Percentiles rank a stretch among this genome's conserved stretches.
Evolutionary conservation across 2,329 filamentous ascomycete species (phyloP).

Genomic region (Phyllosticta citribraziliensis): DNA sequence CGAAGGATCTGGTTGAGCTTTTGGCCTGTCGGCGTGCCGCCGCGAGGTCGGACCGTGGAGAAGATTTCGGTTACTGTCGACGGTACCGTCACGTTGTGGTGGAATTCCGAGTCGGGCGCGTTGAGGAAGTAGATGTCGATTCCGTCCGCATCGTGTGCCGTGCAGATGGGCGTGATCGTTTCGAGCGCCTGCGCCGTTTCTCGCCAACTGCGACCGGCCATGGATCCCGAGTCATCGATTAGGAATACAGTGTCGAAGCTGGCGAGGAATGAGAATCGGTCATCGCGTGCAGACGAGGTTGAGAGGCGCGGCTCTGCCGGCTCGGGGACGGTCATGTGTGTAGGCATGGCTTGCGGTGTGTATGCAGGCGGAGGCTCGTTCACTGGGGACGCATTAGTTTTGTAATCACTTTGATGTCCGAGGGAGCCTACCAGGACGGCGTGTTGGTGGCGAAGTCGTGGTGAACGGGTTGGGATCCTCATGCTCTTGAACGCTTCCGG

Average conservation of each 20-base stretch:
- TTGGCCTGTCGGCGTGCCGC: slow-evolving; percentile 64
- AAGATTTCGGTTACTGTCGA: slow-evolving; percentile 60
- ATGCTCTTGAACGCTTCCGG: slow-evolving; percentile 14
- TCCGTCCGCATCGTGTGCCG: slow-evolving; percentile 67
- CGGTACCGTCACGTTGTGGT: slow-evolving; percentile 53
- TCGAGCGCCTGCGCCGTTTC: slow-evolving; percentile 63
- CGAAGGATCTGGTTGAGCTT: slow-evolving; percentile 62
- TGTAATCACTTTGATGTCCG: not conserved
- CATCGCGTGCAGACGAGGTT: slow-evolving; percentile 36
- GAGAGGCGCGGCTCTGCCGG: not conserved
- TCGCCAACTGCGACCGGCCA: slow-evolving; percentile 66
- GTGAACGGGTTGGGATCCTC: slow-evolving; percentile 16
- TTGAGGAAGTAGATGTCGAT: slow-evolving; percentile 92
- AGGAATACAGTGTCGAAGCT: slow-evolving; percentile 82
- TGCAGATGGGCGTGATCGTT: slow-evolving; percentile 73
- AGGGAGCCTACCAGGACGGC: slow-evolving; percentile 27
- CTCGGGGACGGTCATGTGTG: not conserved
- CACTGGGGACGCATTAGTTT: slow-evolving; percentile 11
- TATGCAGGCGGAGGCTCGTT: slow-evolving; percentile 36
- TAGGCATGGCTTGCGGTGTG: slow-evolving; percentile 16
- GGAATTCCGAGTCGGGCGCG: slow-evolving; percentile 48
- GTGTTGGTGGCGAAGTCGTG: slow-evolving; percentile 23
- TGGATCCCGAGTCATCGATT: slow-evolving; percentile 86
- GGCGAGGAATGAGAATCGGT: slow-evolving; percentile 64
- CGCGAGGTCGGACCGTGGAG: slow-evolving; percentile 50